These are phyloP conservation scores for Gilbertella persicaria DNA, from an alignment of 371 early-diverging fungal genomes.

Conservation along the genomic window DNA sequence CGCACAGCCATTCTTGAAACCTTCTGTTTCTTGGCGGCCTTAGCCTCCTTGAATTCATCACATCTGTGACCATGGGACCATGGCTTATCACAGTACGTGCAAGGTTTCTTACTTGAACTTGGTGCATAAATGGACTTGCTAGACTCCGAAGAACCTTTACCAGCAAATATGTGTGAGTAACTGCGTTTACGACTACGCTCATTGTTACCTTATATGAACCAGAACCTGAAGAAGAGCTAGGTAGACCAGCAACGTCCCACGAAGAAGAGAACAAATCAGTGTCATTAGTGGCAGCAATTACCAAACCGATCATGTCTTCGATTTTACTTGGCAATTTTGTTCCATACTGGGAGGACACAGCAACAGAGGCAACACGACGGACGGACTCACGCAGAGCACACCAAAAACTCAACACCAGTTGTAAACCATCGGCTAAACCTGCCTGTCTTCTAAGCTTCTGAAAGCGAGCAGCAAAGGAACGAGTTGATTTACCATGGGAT, in stretches of 20 bases:
- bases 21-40: neutral
- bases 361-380: neutral
- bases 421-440: neutral
- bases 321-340: neutral
- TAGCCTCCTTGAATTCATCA: no score
- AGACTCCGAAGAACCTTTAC: neutral
- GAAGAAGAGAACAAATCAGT: neutral
- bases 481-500: neutral
- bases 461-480: neutral
- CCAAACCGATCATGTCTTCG: neutral
- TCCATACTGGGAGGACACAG: neutral
- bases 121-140: neutral
- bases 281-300: neutral
- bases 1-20: neutral
- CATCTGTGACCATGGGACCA: neutral
- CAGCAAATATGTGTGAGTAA: no score
- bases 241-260: no score
- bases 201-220: no score
- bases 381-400: neutral
- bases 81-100: neutral
- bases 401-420: neutral
- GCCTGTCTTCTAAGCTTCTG: slow-evolving; percentile 5
- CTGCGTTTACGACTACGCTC: neutral
- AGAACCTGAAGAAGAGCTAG: neutral
- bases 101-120: neutral